Evolutionary conservation across 768 basidiomycete species (phyloP).

Genomic region (Mycena rosella): DNA sequence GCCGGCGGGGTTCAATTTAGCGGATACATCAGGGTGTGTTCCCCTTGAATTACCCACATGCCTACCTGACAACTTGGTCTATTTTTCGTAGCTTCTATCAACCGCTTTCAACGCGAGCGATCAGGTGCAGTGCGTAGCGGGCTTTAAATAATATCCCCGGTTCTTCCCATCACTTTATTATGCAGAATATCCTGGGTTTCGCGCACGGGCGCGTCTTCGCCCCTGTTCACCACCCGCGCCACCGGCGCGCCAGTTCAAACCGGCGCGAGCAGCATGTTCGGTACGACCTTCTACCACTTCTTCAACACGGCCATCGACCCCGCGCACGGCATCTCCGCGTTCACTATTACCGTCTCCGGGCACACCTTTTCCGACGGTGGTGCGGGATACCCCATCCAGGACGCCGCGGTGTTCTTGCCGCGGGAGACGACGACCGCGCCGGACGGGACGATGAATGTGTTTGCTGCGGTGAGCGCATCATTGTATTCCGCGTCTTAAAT

Average conservation of each 20-base stretch:
- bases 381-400: slow-evolving; percentile 6
- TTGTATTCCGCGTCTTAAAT: background rate
- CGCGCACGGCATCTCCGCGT: slow-evolving; percentile 24
- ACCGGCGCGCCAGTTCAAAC: background rate
- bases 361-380: slow-evolving; percentile 1
- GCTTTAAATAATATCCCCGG: too few relatives aligned
- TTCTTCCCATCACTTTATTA: background rate
- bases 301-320: slow-evolving; percentile 29
- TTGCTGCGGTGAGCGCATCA: background rate
- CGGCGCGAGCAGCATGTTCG: slow-evolving; percentile 33
- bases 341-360: slow-evolving; percentile 9
- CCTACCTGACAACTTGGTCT: too few relatives aligned
- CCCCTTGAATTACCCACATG: too few relatives aligned
- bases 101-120: background rate
- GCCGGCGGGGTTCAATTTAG: slow-evolving; percentile 15
- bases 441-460: slow-evolving; percentile 4
- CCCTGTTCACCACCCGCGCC: background rate
- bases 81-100: slow-evolving; percentile 15
- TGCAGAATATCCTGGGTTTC: slow-evolving; percentile 19
- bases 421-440: background rate
- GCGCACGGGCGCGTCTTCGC: slow-evolving; percentile 1
- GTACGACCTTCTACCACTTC: slow-evolving; percentile 30
- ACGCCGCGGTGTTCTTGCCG: slow-evolving; percentile 7
- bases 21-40: slow-evolving; percentile 29
- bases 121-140: slow-evolving; percentile 11